phyloP scores from a whole-genome alignment of 2,329 filamentous ascomycete genomes.

The Beauveria varroae region DNA sequence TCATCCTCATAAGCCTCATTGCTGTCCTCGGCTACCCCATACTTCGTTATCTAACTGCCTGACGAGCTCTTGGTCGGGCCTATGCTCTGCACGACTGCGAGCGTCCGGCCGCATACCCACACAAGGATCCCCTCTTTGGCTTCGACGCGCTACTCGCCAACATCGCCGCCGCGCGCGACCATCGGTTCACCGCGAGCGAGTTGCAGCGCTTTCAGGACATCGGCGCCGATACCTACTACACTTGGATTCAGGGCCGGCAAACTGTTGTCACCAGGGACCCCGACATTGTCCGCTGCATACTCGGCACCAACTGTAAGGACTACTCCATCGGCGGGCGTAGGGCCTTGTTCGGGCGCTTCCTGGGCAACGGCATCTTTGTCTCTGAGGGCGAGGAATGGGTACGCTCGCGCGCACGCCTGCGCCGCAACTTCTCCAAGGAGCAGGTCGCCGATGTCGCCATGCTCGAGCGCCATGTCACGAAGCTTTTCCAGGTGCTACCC shows the following conservation, averaged over 20 bases:
- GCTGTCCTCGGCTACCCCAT: background rate
- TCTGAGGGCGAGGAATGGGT: slow-evolving; percentile 27
- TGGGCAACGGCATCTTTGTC: slow-evolving; percentile 34
- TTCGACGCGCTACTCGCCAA: background rate
- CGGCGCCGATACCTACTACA: slow-evolving; percentile 4
- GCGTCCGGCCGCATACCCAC: background rate
- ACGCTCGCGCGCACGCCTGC: slow-evolving; percentile 27
- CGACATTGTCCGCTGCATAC: slow-evolving; percentile 13
- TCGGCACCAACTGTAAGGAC: slow-evolving; percentile 14
- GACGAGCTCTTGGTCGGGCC: background rate
- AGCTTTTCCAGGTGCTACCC: slow-evolving; percentile 25
- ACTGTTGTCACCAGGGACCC: slow-evolving; percentile 14
- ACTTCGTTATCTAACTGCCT: background rate
- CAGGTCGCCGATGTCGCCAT: slow-evolving; percentile 17
- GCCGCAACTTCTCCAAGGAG: slow-evolving; percentile 19
- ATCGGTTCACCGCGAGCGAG: background rate
- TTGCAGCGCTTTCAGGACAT: background rate
- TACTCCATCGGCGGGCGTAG: slow-evolving; percentile 10
- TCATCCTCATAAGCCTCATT: background rate
- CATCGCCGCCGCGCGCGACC: background rate
- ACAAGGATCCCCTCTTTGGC: slow-evolving; percentile 4
- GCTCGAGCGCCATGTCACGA: slow-evolving; percentile 18
- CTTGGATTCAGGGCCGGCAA: background rate
- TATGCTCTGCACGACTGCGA: background rate
- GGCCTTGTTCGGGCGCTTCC: slow-evolving; percentile 18